These are phyloP conservation scores for Mycena galopus DNA, from an alignment of 768 basidiomycete genomes.

Conservation along the genomic window DNA sequence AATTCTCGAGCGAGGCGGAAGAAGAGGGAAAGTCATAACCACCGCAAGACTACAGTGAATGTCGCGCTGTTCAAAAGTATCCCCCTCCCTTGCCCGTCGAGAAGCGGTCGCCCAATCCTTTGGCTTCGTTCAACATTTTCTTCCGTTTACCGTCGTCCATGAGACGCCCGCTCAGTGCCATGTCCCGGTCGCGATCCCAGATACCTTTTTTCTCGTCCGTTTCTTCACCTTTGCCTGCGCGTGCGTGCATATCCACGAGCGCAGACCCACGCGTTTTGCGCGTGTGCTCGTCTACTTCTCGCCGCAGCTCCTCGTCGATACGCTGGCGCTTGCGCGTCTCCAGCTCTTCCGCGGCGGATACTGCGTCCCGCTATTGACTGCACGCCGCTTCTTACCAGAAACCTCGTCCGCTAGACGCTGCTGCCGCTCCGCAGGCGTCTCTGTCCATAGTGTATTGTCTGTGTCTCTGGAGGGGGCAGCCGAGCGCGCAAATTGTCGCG, in stretches of 20 bases:
- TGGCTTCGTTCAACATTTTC: constrained; percentile 84
- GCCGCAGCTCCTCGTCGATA: constrained; percentile 77
- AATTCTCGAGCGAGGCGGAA: too few relatives aligned
- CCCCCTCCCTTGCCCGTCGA: constrained; percentile 79
- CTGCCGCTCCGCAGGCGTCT: constrained; percentile 94
- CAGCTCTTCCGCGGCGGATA: constrained; percentile 55
- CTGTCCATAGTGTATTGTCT: constrained; percentile 91
- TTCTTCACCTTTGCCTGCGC: constrained; percentile 52
- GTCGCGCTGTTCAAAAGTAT: constrained; percentile 52
- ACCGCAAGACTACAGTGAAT: neutral
- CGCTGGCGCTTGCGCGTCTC: constrained; percentile 68
- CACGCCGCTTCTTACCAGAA: constrained; percentile 88
- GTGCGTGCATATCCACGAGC: constrained; percentile 66
- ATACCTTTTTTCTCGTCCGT: constrained; percentile 71
- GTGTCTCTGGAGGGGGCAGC: constrained; percentile 56
- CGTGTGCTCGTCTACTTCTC: constrained; percentile 86
- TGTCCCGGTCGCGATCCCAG: constrained; percentile 95
- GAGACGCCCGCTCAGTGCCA: constrained; percentile 87
- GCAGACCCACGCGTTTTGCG: constrained; percentile 65
- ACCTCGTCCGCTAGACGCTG: constrained; percentile 95
- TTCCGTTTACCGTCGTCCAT: constrained; percentile 91
- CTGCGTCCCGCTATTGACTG: constrained; percentile 64
- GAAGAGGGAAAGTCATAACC: too few relatives aligned
- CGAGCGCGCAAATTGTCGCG: constrained; percentile 83
- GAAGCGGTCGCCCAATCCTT: constrained; percentile 86